phyloP scores from a whole-genome alignment of 495 filamentous ascomycete genomes.

The Antarctomyces pellizariae region DNA sequence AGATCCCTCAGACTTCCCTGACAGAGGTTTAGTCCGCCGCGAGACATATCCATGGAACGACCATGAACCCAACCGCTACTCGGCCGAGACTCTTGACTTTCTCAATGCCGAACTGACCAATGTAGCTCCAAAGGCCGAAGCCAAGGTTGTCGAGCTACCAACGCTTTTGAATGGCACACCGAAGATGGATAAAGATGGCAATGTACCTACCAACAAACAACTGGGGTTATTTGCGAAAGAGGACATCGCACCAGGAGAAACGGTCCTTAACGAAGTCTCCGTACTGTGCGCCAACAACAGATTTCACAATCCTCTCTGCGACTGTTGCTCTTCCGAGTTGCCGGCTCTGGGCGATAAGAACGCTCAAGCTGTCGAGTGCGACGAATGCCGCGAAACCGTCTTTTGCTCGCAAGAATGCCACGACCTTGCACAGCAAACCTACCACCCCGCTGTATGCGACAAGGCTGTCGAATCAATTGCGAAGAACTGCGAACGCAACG shows the following conservation, averaged over 20 bases:
- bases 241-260: constrained; percentile 52
- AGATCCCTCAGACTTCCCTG: constrained; percentile 30
- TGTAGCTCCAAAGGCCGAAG: constrained; percentile 47
- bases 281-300: constrained; percentile 65
- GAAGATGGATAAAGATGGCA: constrained; percentile 19
- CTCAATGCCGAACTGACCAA: constrained; percentile 41
- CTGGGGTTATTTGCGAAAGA: constrained; percentile 74
- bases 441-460: constrained; percentile 75
- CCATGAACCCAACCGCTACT: constrained; percentile 68
- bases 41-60: constrained; percentile 89
- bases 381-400: constrained; percentile 57
- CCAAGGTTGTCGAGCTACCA: constrained; percentile 49
- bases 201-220: constrained; percentile 38
- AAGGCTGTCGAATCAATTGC: constrained; percentile 60
- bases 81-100: constrained; percentile 34
- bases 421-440: constrained; percentile 40
- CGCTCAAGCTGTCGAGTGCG: constrained; percentile 32
- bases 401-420: constrained; percentile 67
- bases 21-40: constrained; percentile 54
- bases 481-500: constrained; percentile 47
- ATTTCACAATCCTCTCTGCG: constrained; percentile 58
- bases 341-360: constrained; percentile 28
- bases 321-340: constrained; percentile 58
- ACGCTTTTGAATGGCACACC: constrained; percentile 28
- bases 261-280: constrained; percentile 56